Evolutionary conservation across 805 yeast species (phyloP), one percentile per base, ranked within the genome.

Genomic region (Debaryomyces hansenii): DNA sequence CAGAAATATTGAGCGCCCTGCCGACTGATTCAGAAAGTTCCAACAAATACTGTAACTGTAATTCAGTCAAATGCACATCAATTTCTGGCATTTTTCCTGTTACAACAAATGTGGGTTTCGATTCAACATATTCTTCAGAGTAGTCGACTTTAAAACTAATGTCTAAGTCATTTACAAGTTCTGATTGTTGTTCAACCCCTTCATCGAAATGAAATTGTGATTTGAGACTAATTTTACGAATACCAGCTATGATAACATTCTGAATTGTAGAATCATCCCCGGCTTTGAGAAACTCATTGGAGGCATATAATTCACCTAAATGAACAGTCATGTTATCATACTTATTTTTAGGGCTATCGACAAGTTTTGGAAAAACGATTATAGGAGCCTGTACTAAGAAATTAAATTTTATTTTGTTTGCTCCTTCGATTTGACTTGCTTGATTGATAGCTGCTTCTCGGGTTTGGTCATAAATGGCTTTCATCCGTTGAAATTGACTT

Each of bases 401-500:
- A 55, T 91, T 87, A 59, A 91, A 78, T 52, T 83, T 82, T 66
- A 90, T 82, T 52, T 75, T 78, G 40, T 70, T 77, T 0, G 87
- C 80, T 46, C 69, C 73, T 43, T 80, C 80, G 37, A 84, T 73
- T 51, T 82, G 83, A 37, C 72, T 81, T 0, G 94, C 94, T 62
- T 88, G 96, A 54, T 85, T 80, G 54, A 90, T 79, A 0, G 98
- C 96, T 9, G 90, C 88, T 57, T 85, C 89, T 47, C 98, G 78
- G 0, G 98, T 96, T 16, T 79, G 72, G 58, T 94, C 99, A 63
- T 87, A 95, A n/a, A 91, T 74, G 4, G 79, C 80, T 64, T 94
- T 94, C 96, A 92, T 89, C 54, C 79, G 79, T 48, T 82, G 85
- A 58, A 95, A 87, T 54, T 85, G 86, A 52, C 80, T 80, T 56